phyloP scores from a whole-genome alignment of 768 basidiomycete genomes.

The Fomitopsis pulvina region DNA sequence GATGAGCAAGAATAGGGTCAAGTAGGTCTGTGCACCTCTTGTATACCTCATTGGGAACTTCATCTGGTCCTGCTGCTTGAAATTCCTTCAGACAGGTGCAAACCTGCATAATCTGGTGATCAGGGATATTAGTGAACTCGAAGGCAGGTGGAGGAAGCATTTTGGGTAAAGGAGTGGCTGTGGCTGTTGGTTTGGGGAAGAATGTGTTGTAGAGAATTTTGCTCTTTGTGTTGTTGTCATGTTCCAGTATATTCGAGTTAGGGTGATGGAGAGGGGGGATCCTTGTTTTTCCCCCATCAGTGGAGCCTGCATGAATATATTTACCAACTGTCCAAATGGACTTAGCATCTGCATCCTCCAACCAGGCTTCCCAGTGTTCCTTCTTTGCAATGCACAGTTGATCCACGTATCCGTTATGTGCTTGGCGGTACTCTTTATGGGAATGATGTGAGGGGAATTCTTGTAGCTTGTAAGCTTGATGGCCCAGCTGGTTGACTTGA shows the following conservation, averaged over 20 bases:
- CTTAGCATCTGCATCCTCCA: slow-evolving; percentile 9
- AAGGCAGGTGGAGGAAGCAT: slow-evolving; percentile 23
- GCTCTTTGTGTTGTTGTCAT: slow-evolving; percentile 11
- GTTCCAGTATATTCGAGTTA: neutral
- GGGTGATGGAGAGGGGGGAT: slow-evolving; percentile 13
- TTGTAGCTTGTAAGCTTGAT: slow-evolving; percentile 4
- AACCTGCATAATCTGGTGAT: slow-evolving; percentile 20
- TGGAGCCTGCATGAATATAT: neutral
- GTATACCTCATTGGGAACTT: slow-evolving; percentile 28
- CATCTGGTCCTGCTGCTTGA: slow-evolving; percentile 28
- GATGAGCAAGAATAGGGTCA: slow-evolving; percentile 17
- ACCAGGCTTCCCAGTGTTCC: slow-evolving; percentile 19
- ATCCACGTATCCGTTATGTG: slow-evolving; percentile 9
- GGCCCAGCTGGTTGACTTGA: slow-evolving; percentile 12
- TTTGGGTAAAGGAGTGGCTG: slow-evolving; percentile 11
- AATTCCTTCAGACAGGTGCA: slow-evolving; percentile 25
- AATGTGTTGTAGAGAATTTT: slow-evolving; percentile 18
- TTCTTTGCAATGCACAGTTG: slow-evolving; percentile 14
- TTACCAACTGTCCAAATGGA: slow-evolving; percentile 18
- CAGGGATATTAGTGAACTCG: slow-evolving; percentile 14
- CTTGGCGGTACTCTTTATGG: slow-evolving; percentile 8
- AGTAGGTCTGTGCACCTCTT: slow-evolving; percentile 19
- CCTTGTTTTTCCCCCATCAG: slow-evolving; percentile 11
- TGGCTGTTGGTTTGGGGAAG: slow-evolving; percentile 20
- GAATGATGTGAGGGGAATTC: slow-evolving; percentile 4